Evolutionary conservation across 140 eudicot species (phyloP), one percentile per base, ranked within the genome.

Genomic region (Erigeron philadelphicus): DNA sequence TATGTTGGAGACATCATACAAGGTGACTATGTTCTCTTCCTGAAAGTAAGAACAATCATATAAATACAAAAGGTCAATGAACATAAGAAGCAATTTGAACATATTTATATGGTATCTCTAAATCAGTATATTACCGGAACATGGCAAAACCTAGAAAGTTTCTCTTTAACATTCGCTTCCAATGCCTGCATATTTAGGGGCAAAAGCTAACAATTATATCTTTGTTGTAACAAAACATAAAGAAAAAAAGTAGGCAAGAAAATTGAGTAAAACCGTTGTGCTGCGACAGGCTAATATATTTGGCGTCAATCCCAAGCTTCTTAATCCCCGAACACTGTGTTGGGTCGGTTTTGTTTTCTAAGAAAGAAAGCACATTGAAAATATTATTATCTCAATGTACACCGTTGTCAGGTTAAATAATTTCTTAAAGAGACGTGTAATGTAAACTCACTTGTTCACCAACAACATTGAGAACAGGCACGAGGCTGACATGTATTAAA

Each of bases 271-370:
- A 54, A 92, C 98, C 86, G 12, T 78, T 74, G 96, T 83, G 81
- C 98, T 93, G 78, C 98, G 96, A 72, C 98, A 93, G 62, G 98
- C 98, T 76, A 93, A 77, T 66, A 93, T 80, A 75, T 93, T 71
- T 45, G 98, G 96, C 17, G 83, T 82, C 73, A 89, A 78, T 64
- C 98, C 98, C 79, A 84, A 79, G 87, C 95, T 86, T 79, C 96
- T 81, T 67, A 93, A 76, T 43, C 95, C 96, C 55, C 95, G 78
- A 48, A 93, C 96, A 85, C 98, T 93, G 73, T 93, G 96, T 66
- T 93, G 98, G 59, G 98, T 93, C 58, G 98, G 98, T 80, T 93
- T 93, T 72, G 98, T 93, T 87, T 93, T 93, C 98, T 93, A 87
- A 55, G 67, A 54, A 83, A 41, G 17, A 0, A 68, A 74, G 50